These are phyloP conservation scores for Sarocladium strictum DNA, from an alignment of 2,329 filamentous ascomycete species.

Conservation along the genomic window DNA sequence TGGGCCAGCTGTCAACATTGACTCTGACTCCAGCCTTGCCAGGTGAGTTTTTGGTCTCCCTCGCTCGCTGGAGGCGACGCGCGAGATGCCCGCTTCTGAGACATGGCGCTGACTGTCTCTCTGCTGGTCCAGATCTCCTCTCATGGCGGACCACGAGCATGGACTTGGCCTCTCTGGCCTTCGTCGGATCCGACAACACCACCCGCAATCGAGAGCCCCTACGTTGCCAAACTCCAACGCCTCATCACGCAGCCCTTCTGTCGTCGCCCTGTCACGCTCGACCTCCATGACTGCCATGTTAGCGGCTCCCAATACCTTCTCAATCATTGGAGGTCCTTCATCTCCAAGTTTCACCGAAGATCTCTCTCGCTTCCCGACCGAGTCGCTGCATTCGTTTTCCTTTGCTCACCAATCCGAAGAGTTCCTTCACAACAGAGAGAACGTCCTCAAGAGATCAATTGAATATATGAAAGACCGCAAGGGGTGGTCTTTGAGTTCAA, in stretches of 20 bases:
- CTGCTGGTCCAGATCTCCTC: constrained; percentile 57
- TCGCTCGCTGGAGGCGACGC: background rate
- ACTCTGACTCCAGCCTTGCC: constrained; percentile 61
- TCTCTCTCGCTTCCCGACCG: constrained; percentile 84
- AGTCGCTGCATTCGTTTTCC: constrained; percentile 96
- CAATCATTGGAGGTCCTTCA: constrained; percentile 54
- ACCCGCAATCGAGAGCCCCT: constrained; percentile 54
- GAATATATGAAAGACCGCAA: constrained; percentile 95
- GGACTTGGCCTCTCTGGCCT: constrained; percentile 80
- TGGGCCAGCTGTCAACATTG: constrained; percentile 48
- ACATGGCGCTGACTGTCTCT: constrained; percentile 2
- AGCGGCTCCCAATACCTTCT: constrained; percentile 47
- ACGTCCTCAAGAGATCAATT: constrained; percentile 85
- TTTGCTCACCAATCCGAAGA: constrained; percentile 96
- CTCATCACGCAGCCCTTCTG: constrained; percentile 55
- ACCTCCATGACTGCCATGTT: constrained; percentile 65
- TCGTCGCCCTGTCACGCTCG: constrained; percentile 55
- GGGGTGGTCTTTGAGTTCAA: constrained; percentile 63
- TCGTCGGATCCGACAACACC: constrained; percentile 87
- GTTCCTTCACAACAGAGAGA: constrained; percentile 83
- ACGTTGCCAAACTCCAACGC: constrained; percentile 58
- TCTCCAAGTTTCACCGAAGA: constrained; percentile 83
- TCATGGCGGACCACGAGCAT: constrained; percentile 82
- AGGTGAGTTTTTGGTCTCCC: constrained; percentile 47
- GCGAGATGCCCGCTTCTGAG: background rate